Evolutionary conservation across 192 early-diverging fungal genomes (phyloP), one percentile per base, ranked within the genome.

Genomic region (Martensiomyces pterosporus): DNA sequence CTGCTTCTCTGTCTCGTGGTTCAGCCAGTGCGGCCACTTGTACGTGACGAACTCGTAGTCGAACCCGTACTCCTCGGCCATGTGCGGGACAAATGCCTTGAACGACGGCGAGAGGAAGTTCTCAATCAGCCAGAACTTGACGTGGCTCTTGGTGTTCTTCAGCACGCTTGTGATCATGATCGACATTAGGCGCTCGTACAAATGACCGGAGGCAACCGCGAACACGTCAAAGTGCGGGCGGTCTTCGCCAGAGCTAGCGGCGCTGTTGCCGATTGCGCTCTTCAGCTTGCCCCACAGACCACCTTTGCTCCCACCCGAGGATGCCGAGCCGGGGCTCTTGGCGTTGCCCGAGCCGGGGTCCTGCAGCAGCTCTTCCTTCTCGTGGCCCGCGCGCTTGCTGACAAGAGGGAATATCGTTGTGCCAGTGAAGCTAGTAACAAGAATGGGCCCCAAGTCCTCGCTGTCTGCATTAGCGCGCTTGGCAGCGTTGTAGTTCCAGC

Each of bases 101-200:
- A 99, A 99, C 5, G 86, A 87, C 4, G 97, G 94, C 16, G 92
- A 95, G 55, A 97, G 70, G 58, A 99, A 99, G 75, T 97, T 94
- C 58, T 92, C 90, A 58, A 99, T 96, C 55, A 99, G 82, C 94
- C 94, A 99, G 60, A 99, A 99, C 67, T 97, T 99, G 36, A 97
- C 93, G 1, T 81, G 81, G 49, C 84, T 92, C 21, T 91, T 51
- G 2, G 97, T 96, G 48, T 88, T 85, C 51, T 85, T 78, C 57
- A 92, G 76, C 10, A 99, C 97, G 60, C 85, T 87, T 19, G 90
- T 65, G 44, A 94, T 97, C 97, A 99, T 99, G 47, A 99, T 97
- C 19, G 85, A 83, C 64, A 99, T 75, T 57, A 99, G 94, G 5
- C 97, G 86, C 66, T 99, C 97, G 59, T 99, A 99, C 51, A 99